Percentiles rank a stretch among this genome's conserved stretches.
Evolutionary conservation across 2,329 filamentous ascomycete genomes (phyloP).

Genomic region (Akanthomyces uredinophilus): DNA sequence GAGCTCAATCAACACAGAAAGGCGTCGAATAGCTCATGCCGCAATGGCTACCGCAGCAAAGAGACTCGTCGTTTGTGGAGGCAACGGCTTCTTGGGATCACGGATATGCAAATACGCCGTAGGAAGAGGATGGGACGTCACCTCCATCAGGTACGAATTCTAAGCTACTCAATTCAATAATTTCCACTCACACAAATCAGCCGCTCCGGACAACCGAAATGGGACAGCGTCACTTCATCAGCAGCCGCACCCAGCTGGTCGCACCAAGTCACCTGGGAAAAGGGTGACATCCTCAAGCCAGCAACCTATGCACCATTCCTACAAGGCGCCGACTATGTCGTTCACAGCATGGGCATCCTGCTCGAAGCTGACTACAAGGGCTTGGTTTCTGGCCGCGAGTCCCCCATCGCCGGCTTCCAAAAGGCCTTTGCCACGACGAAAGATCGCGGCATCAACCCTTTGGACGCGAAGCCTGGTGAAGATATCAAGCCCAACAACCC

Average conservation of each 20-base stretch:
- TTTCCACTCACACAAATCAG: constrained; percentile 38
- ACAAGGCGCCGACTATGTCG: constrained; percentile 72
- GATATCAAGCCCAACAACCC: constrained; percentile 60
- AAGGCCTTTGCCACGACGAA: constrained; percentile 70
- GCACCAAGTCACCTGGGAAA: constrained; percentile 76
- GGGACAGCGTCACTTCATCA: constrained; percentile 73
- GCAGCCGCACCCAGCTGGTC: constrained; percentile 72
- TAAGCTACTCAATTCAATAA: background rate
- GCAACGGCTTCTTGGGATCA: constrained; percentile 83
- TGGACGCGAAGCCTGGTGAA: constrained; percentile 55
- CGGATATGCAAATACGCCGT: constrained; percentile 90
- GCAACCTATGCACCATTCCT: constrained; percentile 73
- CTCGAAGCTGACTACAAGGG: constrained; percentile 98
- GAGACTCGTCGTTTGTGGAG: constrained; percentile 84
- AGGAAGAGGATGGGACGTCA: constrained; percentile 83
- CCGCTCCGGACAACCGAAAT: constrained; percentile 83
- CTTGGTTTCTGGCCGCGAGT: constrained; percentile 77
- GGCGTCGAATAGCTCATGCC: background rate
- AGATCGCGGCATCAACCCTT: constrained; percentile 61
- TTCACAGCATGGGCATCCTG: constrained; percentile 94
- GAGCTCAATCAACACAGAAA: constrained; percentile 14
- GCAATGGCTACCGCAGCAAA: constrained; percentile 57
- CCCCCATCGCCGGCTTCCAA: constrained; percentile 69
- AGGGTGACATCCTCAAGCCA: constrained; percentile 81
- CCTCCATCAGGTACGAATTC: constrained; percentile 70